These are phyloP conservation scores for Cladorrhinum samala DNA, from an alignment of 495 filamentous ascomycete genomes.

Conservation along the genomic window DNA sequence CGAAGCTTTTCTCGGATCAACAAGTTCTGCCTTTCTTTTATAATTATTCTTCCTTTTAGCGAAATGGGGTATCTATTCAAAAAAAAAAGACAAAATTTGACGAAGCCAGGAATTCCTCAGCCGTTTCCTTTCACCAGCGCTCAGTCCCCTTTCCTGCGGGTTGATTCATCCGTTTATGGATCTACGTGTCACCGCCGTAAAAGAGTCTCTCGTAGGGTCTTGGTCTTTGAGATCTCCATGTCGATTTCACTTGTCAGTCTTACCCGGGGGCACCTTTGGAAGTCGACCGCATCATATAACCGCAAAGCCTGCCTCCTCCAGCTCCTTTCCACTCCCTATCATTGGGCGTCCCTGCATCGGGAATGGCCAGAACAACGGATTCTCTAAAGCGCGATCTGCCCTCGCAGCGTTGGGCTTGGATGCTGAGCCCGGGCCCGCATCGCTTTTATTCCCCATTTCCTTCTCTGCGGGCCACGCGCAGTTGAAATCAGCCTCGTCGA, in stretches of 20 bases:
- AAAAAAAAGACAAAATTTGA: not conserved
- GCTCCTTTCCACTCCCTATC: constrained; percentile 34
- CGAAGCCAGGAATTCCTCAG: no score
- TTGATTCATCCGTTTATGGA: not conserved
- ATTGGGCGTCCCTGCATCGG: constrained; percentile 50
- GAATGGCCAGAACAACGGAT: constrained; percentile 50
- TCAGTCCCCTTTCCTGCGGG: no score
- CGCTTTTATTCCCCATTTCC: constrained; percentile 3
- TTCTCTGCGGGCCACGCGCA: constrained; percentile 25
- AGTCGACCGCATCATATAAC: constrained; percentile 13
- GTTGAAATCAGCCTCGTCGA: constrained; percentile 36
- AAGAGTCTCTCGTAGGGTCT: not conserved
- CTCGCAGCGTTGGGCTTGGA: constrained; percentile 5
- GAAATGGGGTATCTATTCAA: not conserved
- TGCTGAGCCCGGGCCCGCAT: not conserved
- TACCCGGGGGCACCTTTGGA: not conserved
- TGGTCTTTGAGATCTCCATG: not conserved
- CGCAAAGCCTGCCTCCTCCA: constrained; percentile 45
- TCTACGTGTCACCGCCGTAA: not conserved
- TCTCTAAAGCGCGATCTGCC: constrained; percentile 27
- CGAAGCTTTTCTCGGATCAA: no score
- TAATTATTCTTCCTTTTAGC: not conserved
- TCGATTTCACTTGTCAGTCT: not conserved
- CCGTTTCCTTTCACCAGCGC: no score
- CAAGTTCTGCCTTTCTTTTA: not conserved